Base-by-base conservation (phyloP, 208 protist species). In the Trypanosomatidae sp. region DNA sequence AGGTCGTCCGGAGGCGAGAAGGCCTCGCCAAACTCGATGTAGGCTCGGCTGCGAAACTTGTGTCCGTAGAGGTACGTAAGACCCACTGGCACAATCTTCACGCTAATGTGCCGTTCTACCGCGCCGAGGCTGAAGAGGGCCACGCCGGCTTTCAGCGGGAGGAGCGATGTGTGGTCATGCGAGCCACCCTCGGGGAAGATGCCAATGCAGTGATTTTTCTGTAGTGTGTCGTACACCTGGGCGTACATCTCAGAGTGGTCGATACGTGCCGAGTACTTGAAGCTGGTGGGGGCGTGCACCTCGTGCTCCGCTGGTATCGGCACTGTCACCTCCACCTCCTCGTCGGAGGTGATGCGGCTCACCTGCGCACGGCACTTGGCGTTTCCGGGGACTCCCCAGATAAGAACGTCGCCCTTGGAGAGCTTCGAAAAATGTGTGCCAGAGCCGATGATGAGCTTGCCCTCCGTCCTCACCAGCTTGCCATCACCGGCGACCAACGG, bases 101-200 rank as follows among this genome's bases (percentile, higher is more conserved):
- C 86, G 33, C 64, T 69, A 62, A 96, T 86, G 58, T 93, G 83
- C 52, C 93, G 88, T 75, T 97, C 94, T 15, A 88, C 90, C 33
- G 92, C 90, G 22, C 90, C 92, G 36, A 98, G 82, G 55, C 94
- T 97, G 88, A 98, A 98, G 25, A 98, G 83, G 0, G 95, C 93
- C n/a, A 98, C 94, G 36, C 95, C 97, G 17, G 95, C 94, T 79
- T 99, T 99, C 53, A 99, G 89, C n/a, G 95, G 95, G 60, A 98
- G 83, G 77, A 99, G 86, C 44, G 91, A 91, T 4, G 97, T 95
- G 62, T 92, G 83, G 72, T 99, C 98, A 78, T 99, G 98, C 25
- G 95, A 98, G 53, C 98, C 98, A 66, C 97, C 98, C 78, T 99
- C 96, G 10, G 98, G 98, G 81, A 99, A 99, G 72, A 98, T 98